phyloP scores from a whole-genome alignment of 257 asterid species.

The Penstemon davidsonii region DNA sequence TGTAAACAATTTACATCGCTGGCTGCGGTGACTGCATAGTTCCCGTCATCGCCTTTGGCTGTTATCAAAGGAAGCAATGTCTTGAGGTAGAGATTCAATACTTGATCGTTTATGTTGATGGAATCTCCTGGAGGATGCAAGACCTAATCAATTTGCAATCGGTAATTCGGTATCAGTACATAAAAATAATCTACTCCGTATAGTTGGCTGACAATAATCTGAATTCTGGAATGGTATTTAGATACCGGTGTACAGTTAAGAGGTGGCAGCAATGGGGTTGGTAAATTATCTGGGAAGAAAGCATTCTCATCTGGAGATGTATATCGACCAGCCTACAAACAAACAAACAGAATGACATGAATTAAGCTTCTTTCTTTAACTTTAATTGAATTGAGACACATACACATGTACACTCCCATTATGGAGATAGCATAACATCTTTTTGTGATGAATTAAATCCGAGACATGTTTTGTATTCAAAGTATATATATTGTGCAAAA shows the following conservation, averaged over 20 bases:
- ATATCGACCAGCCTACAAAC: conserved; percentile 70
- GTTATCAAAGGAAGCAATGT: conserved; percentile 61
- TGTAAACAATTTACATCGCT: conserved; percentile 72
- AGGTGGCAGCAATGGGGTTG: conserved; percentile 46
- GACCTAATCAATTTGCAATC: conserved; percentile 36
- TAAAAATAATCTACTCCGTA: background rate
- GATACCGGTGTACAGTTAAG: conserved; percentile 33
- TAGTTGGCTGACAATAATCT: background rate
- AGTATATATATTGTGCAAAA: too few relatives aligned
- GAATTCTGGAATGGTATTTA: conserved; percentile 2
- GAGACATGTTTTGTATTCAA: too few relatives aligned
- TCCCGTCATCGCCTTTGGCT: conserved; percentile 47
- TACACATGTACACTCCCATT: too few relatives aligned
- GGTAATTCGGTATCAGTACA: background rate
- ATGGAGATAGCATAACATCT: too few relatives aligned
- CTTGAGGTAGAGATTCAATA: conserved; percentile 54
- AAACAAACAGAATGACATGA: background rate
- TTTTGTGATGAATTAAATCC: too few relatives aligned
- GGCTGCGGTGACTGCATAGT: conserved; percentile 54
- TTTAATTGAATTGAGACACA: too few relatives aligned
- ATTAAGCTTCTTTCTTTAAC: too few relatives aligned
- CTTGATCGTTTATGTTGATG: conserved; percentile 61
- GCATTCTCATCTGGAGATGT: conserved; percentile 68
- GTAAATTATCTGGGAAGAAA: conserved; percentile 60
- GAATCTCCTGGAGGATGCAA: conserved; percentile 68